Percentiles rank a stretch among this genome's conserved stretches.
phyloP scores from a whole-genome alignment of 345 rosid species.

The Hypericum androsaemum region DNA sequence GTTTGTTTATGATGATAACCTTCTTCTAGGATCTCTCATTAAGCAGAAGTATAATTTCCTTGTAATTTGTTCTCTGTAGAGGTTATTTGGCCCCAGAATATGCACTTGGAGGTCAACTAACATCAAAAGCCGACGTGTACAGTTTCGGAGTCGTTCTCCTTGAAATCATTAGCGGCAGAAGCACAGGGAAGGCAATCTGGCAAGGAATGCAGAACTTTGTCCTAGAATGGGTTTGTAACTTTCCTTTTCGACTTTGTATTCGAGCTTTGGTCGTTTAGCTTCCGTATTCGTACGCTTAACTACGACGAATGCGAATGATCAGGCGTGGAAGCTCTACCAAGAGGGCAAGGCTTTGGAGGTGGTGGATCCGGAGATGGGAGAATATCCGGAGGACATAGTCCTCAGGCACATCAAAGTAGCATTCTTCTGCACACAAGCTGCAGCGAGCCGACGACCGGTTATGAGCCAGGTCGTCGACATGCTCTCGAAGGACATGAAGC shows the following conservation, averaged over 20 bases:
- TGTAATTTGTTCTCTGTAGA: slow-evolving; percentile 26
- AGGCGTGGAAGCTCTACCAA: slow-evolving; percentile 60
- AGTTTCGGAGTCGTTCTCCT: slow-evolving; percentile 60
- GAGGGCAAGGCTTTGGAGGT: slow-evolving; percentile 40
- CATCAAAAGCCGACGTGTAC: slow-evolving; percentile 65
- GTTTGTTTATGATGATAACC: slow-evolving; percentile 15
- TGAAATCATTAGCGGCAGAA: slow-evolving; percentile 54
- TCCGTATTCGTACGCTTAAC: neutral
- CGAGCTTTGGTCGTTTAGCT: neutral
- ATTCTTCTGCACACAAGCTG: slow-evolving; percentile 57
- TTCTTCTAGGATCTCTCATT: too few relatives aligned
- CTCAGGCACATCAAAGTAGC: slow-evolving; percentile 52
- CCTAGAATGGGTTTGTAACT: slow-evolving; percentile 42
- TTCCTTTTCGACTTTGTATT: neutral
- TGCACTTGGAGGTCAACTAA: slow-evolving; percentile 59
- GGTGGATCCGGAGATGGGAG: slow-evolving; percentile 45
- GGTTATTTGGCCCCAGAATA: slow-evolving; percentile 82
- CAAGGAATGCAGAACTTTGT: slow-evolving; percentile 35
- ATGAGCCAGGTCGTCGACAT: slow-evolving; percentile 63
- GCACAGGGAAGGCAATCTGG: slow-evolving; percentile 36
- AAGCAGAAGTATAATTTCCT: slow-evolving; percentile 1
- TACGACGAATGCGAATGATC: neutral
- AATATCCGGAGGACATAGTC: slow-evolving; percentile 39
- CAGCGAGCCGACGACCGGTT: slow-evolving; percentile 39
- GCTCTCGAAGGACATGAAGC: slow-evolving; percentile 38